Evolutionary conservation across 176 grass and related monocot species (phyloP).

Genomic region (Themeda triandra): DNA sequence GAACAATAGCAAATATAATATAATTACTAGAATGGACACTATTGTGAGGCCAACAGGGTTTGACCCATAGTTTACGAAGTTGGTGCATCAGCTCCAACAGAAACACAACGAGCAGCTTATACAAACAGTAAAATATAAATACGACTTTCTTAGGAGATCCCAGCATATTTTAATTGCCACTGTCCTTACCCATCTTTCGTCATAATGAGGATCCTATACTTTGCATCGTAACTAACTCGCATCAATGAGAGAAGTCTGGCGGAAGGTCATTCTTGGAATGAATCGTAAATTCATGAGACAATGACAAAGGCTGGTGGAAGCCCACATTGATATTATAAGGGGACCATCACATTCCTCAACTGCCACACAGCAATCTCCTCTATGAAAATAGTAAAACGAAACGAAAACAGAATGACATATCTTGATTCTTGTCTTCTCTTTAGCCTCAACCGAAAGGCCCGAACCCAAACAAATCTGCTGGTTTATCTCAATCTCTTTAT

Average conservation of each 20-base stretch:
- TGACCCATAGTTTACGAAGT: background rate
- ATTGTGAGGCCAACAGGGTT: background rate
- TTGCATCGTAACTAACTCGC: constrained; percentile 1
- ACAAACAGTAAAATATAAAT: background rate
- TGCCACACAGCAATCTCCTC: constrained; percentile 22
- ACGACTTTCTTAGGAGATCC: background rate
- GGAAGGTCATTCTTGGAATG: constrained; percentile 9
- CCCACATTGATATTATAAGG: constrained; percentile 14
- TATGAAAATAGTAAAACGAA: constrained; percentile 15
- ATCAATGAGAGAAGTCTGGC: constrained; percentile 4
- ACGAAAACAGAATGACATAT: constrained; percentile 33
- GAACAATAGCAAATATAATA: background rate
- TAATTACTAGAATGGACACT: background rate
- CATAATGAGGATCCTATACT: constrained; percentile 4
- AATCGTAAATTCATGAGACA: constrained; percentile 25
- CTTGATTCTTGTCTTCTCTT: constrained; percentile 55
- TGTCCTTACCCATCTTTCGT: background rate
- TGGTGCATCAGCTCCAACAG: background rate
- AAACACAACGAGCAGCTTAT: background rate
- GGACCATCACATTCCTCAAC: constrained; percentile 31
- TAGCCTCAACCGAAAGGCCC: constrained; percentile 25
- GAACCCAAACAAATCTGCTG: background rate
- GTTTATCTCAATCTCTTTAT: constrained; percentile 15
- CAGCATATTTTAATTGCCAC: background rate
- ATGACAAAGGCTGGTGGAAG: constrained; percentile 24